Conservation (phyloP, 2,329 filamentous ascomycete species). For the Thielaviopsis ethacetica region DNA sequence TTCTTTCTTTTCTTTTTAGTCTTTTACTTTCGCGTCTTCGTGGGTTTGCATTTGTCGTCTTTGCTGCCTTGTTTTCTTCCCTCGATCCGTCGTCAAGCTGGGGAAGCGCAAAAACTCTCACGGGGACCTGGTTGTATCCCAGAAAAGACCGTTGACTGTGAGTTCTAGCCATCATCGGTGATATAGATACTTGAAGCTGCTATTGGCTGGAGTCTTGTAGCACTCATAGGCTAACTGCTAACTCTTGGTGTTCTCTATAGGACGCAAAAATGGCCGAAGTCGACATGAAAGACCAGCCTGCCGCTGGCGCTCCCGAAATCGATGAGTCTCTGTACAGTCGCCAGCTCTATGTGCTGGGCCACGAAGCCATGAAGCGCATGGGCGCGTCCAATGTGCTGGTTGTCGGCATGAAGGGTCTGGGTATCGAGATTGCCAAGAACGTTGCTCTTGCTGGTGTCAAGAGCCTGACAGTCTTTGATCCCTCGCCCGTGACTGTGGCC, state of each 20-base stretch:
- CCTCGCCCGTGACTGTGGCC: constrained; percentile 63
- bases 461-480: constrained; percentile 86
- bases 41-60: background rate
- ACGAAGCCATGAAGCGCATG: constrained; percentile 97
- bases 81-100: constrained; percentile 30
- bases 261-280: constrained; percentile 38
- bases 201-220: background rate
- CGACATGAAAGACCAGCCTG: constrained; percentile 28
- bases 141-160: constrained; percentile 47
- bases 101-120: constrained; percentile 52
- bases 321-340: constrained; percentile 60
- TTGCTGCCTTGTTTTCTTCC: background rate
- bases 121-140: constrained; percentile 39
- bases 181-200: background rate
- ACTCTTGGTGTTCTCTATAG: constrained; percentile 18
- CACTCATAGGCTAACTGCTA: constrained; percentile 10
- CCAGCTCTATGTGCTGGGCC: constrained; percentile 55
- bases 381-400: constrained; percentile 86
- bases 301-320: constrained; percentile 45
- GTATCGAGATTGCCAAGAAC: constrained; percentile 98
- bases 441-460: constrained; percentile 96
- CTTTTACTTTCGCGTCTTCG: background rate
- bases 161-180: constrained; percentile 18
- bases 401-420: constrained; percentile 79
- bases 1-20: background rate